Conservation (phyloP, 257 asterid genomes). For the Solanum clarkiae region DNA sequence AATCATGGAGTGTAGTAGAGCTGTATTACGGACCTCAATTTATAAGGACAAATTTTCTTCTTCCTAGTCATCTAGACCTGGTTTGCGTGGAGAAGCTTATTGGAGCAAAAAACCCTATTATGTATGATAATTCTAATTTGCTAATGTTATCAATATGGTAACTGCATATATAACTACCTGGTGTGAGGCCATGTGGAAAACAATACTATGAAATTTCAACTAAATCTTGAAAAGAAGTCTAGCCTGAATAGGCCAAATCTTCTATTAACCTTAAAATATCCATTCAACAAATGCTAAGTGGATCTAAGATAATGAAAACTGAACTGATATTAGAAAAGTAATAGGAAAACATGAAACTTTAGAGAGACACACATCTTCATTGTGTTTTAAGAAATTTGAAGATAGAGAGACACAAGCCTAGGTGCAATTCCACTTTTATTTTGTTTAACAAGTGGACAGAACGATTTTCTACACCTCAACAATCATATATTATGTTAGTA, state of each 20-base stretch:
- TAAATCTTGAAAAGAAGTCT: neutral
- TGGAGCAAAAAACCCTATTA: neutral
- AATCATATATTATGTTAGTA: no score
- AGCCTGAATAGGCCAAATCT: neutral
- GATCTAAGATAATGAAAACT: neutral
- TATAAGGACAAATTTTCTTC: conserved; percentile 35
- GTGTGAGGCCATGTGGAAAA: neutral
- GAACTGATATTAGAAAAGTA: no score
- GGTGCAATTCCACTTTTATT: no score
- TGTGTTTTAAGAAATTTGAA: no score
- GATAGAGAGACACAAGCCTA: no score
- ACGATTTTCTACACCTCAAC: no score
- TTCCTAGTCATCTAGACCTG: conserved; percentile 28
- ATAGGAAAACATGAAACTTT: no score
- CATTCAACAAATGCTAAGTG: neutral
- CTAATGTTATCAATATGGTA: neutral
- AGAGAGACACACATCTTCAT: no score
- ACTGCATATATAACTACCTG: neutral
- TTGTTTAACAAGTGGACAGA: no score
- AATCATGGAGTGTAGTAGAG: conserved; percentile 33
- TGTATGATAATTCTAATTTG: neutral
- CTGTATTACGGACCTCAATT: conserved; percentile 36
- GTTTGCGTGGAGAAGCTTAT: conserved; percentile 25
- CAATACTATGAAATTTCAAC: neutral
- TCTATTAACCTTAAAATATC: neutral